phyloP scores from a whole-genome alignment of 805 yeast species.

The Kazachstania taianensis region DNA sequence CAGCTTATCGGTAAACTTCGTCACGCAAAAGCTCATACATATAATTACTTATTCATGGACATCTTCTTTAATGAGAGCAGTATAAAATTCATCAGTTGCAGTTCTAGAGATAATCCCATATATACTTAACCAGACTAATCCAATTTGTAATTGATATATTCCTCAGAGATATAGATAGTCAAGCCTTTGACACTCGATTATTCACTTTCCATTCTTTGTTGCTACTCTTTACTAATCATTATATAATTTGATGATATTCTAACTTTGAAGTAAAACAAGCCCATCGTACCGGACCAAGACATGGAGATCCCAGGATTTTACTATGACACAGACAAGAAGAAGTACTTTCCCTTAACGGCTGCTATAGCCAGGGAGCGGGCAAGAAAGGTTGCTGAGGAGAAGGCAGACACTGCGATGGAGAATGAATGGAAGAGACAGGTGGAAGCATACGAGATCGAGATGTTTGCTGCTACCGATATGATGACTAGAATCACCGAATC shows the following conservation, averaged over 20 bases:
- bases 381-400: background rate
- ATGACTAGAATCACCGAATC: background rate
- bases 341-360: constrained; percentile 17
- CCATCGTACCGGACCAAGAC: too few relatives aligned
- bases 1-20: too few relatives aligned
- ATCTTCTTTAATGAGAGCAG: too few relatives aligned
- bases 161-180: too few relatives aligned
- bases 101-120: too few relatives aligned
- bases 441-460: background rate
- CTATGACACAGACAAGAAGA: constrained; percentile 17
- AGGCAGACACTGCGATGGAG: background rate
- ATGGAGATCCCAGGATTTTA: constrained; percentile 27
- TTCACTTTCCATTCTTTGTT: too few relatives aligned
- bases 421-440: background rate
- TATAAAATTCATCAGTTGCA: too few relatives aligned
- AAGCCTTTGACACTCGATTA: too few relatives aligned
- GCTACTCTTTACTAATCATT: background rate
- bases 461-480: background rate
- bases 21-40: too few relatives aligned
- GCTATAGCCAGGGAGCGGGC: constrained; percentile 2
- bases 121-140: too few relatives aligned
- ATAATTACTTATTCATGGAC: too few relatives aligned
- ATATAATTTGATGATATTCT: background rate
- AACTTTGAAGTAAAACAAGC: background rate
- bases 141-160: too few relatives aligned